Evolutionary conservation across 805 yeast genomes (phyloP).

Genomic region (Pichia sporocuriosa): DNA sequence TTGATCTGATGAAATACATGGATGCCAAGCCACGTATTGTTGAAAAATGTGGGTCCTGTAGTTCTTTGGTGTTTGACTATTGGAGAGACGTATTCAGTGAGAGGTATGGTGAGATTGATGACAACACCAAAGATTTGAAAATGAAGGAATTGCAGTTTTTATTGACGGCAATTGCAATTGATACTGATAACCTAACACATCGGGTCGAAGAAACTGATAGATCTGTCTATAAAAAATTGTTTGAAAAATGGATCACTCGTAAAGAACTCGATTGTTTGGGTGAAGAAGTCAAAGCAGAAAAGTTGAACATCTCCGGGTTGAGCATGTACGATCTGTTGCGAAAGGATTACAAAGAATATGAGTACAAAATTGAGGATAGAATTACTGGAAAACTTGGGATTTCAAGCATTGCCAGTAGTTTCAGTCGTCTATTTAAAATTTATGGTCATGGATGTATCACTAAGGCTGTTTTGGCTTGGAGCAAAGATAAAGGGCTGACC

Average conservation of each 20-base stretch:
- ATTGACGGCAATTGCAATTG: conserved; percentile 6
- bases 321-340: conserved; percentile 54
- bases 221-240: neutral
- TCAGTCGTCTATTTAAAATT: neutral
- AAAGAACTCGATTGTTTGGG: neutral
- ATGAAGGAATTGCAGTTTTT: conserved; percentile 3
- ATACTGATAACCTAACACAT: conserved; percentile 2
- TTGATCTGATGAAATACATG: conserved; percentile 48
- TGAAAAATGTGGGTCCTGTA: conserved; percentile 66
- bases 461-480: neutral
- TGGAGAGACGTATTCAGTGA: too few species aligned
- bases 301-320: conserved; percentile 43
- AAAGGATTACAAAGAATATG: conserved; percentile 82
- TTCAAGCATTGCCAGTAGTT: neutral
- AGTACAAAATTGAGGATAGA: neutral
- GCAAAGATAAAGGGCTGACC: too few species aligned
- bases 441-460: too few species aligned
- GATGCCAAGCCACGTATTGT: conserved; percentile 59
- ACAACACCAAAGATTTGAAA: too few species aligned
- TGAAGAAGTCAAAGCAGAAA: neutral
- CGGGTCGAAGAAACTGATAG: conserved; percentile 1
- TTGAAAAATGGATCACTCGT: neutral
- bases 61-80: conserved; percentile 51
- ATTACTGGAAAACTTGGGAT: neutral
- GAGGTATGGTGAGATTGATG: too few species aligned